Conservation (phyloP, 2,329 filamentous ascomycete genomes). For the Aspergillus piperis region DNA sequence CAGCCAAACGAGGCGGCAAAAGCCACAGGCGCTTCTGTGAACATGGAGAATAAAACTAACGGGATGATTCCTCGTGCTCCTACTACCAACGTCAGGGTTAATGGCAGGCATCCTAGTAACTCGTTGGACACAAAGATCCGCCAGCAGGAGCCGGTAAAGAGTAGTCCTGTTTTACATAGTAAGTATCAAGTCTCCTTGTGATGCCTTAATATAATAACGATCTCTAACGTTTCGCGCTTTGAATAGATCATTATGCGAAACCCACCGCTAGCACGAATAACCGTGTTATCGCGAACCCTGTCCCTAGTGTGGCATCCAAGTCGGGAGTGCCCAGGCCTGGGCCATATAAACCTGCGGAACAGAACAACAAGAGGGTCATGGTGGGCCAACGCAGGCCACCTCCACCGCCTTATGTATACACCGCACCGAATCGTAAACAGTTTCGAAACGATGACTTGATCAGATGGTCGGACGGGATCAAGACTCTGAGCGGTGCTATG, state of each 20-base stretch:
- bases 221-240: not conserved
- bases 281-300: not conserved
- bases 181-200: not conserved
- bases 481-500: slow-evolving; percentile 7
- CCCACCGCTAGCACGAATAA: not conserved
- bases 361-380: not conserved
- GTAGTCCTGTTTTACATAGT: not conserved
- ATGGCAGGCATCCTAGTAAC: not conserved
- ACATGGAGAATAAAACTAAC: not conserved
- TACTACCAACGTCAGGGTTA: not conserved
- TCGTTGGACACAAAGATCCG: not conserved
- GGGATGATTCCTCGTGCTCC: not conserved
- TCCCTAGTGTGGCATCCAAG: not conserved
- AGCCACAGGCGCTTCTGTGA: not conserved
- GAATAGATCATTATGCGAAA: not conserved
- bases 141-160: not conserved
- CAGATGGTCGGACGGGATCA: slow-evolving; percentile 21
- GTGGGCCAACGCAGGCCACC: not conserved
- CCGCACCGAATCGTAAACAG: slow-evolving; percentile 26
- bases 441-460: slow-evolving; percentile 18
- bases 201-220: not conserved
- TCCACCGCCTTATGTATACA: slow-evolving; percentile 15
- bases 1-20: slow-evolving; percentile 1
- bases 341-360: not conserved
- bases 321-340: not conserved